Conservation (phyloP, 2,329 filamentous ascomycete species). For the Neonectria punicea region DNA sequence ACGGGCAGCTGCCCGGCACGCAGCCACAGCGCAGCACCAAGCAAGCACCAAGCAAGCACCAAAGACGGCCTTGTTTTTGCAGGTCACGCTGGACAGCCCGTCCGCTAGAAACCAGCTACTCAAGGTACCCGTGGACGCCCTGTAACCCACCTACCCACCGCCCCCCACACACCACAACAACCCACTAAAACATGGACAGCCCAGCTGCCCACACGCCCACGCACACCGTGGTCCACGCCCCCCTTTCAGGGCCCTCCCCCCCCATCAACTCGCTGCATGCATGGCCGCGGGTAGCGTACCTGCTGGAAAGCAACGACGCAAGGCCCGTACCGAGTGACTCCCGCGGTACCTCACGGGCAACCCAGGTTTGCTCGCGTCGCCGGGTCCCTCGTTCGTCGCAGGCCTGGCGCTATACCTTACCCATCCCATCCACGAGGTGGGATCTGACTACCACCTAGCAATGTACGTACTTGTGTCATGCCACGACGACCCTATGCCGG, state of each 20-base stretch:
- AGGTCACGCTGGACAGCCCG: conserved; percentile 16
- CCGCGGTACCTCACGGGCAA: not conserved
- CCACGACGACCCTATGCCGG: conserved; percentile 28
- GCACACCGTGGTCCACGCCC: conserved; percentile 3
- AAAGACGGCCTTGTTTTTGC: not conserved
- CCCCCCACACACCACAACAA: conserved; percentile 19
- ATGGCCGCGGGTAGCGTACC: conserved; percentile 15
- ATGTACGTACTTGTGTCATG: conserved; percentile 28
- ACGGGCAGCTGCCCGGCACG: conserved; percentile 1
- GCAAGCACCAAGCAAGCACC: not conserved
- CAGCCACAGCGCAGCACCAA: not conserved
- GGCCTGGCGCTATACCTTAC: conserved; percentile 34
- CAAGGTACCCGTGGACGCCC: conserved; percentile 27
- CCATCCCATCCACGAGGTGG: conserved; percentile 26
- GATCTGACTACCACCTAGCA: not conserved
- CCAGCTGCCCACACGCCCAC: conserved; percentile 19
- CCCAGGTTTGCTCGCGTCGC: not conserved
- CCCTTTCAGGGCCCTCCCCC: conserved; percentile 15
- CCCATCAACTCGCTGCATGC: conserved; percentile 21
- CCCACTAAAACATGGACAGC: conserved; percentile 16
- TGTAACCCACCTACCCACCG: conserved; percentile 23
- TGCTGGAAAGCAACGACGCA: conserved; percentile 3
- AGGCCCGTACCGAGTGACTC: conserved; percentile 13
- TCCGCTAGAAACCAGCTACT: conserved; percentile 17
- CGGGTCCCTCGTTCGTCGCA: conserved; percentile 9